Evolutionary conservation across 2,329 filamentous ascomycete species (phyloP).

Genomic region (Fusarium devonianum): DNA sequence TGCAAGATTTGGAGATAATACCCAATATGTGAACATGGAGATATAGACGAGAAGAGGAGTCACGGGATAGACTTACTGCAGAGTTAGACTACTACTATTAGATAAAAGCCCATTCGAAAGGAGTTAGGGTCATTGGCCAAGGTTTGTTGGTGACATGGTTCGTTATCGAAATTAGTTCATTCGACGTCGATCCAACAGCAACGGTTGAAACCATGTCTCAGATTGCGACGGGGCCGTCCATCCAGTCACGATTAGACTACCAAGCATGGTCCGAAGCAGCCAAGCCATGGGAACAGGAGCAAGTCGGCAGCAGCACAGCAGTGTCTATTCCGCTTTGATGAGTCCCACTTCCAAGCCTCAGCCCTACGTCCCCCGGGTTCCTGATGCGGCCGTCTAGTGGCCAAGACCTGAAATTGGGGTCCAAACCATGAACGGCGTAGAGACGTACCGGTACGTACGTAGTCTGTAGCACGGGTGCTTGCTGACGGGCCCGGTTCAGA

Average conservation of each 20-base stretch:
- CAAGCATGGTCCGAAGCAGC: background rate
- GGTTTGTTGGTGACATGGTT: constrained; percentile 16
- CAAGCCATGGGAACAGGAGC: background rate
- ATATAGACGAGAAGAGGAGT: constrained; percentile 11
- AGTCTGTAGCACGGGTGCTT: background rate
- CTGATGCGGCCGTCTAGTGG: constrained; percentile 26
- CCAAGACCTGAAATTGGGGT: constrained; percentile 9
- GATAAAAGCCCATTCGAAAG: background rate
- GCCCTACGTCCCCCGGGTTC: constrained; percentile 31
- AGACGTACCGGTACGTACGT: too few relatives aligned
- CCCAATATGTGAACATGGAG: constrained; percentile 37
- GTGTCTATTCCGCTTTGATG: constrained; percentile 3
- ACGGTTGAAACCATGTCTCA: constrained; percentile 22
- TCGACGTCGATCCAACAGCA: constrained; percentile 23
- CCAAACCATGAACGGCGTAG: background rate
- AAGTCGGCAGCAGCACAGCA: constrained; percentile 6
- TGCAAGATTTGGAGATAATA: constrained; percentile 34
- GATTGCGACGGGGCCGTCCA: constrained; percentile 16
- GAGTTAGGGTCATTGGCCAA: constrained; percentile 17
- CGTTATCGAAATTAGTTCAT: constrained; percentile 11
- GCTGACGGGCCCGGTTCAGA: background rate
- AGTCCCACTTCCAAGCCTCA: constrained; percentile 35
- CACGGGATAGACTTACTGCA: constrained; percentile 7
- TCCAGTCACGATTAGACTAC: constrained; percentile 4
- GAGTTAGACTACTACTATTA: constrained; percentile 3